Base-by-base conservation (phyloP, 192 early-diverging fungal genomes). In the Entomortierella beljakovae region DNA sequence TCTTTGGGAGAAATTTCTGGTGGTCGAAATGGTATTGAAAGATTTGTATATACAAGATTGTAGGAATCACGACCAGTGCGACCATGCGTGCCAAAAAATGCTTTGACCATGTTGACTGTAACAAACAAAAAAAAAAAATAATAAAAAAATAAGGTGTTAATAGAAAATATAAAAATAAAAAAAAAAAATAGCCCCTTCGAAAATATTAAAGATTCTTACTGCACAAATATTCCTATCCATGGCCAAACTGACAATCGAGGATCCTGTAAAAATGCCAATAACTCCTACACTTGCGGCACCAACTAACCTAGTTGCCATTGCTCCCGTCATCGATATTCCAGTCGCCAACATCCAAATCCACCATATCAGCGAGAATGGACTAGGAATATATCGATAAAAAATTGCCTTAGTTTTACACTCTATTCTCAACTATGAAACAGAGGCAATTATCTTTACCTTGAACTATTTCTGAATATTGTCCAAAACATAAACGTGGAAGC, bases 21-120 rank as follows among this genome's bases (percentile, higher is more conserved):
- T 93, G 68, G 18, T 71, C 68, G 81, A 98, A 98, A 74, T 98
- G 95, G 52, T 97, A 75, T 56, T 91, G 90, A 80, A 96, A 98
- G 68, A 88, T 87, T 2, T 87, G 69, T 31, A 95, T 68, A 68
- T 98, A 98, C 13, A 96, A 72, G 15, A 81, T 16, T 18, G 90
- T 18, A 1, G 96, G 96, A 8, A 97, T 49, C 26, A 88, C 83
- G 37, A 97, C 90, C 15, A 98, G 80, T 46, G 90, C 90, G 15
- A 92, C 31, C 0, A 90, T 82, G 7, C 96, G 87, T 2, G 94
- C 93, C 8, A 80, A 34, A 71, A 94, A 94, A 72, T 98, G 96
- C 22, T 86, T 80, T 37, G 31, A 51, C 65, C 66, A 94, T 85
- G 56, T 88, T 63, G 2, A 18, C 65, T 51, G 49, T 18, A 6